Base-by-base conservation (phyloP, 805 yeast species). In the Metschnikowia reukaufii region DNA sequence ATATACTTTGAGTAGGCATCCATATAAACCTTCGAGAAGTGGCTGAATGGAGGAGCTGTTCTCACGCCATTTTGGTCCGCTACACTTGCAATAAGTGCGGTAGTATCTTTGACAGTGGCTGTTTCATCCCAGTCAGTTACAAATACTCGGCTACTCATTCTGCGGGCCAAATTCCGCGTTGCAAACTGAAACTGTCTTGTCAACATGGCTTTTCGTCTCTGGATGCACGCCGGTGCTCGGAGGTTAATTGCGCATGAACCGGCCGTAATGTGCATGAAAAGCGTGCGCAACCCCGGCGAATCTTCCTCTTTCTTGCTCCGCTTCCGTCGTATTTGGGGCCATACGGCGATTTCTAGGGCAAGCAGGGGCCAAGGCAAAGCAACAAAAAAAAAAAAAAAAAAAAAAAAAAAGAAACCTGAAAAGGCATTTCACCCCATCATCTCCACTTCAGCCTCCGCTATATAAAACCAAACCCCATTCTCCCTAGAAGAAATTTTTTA, bases 51-150 rank as follows among this genome's bases (percentile, higher is more conserved):
- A 7, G 75, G 71, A 36, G 66, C 63, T 2, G 27, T 30, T n/a
- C 21, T 17, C 13, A 32, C 13, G 35, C 10, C 37, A 12, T 30
- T n/a, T 40, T 34, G 37, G 37, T 18, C 10, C 43, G 77, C 77
- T 0, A 82, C 78, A 2, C 71, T 63, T 12, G 82, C 79, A n/a
- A 81, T 66, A 4, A 78, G 56, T 20, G 60, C 60, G 23, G 83
- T 74, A 0, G 89, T 82, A 60, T 83, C 88, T 25, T 62, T 57
- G 5, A 56, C 52, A 0, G 88, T 81, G 21, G 81, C 70, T 0
- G 88, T 83, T 36, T 82, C 88, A 58, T 83, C 89, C 83, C 86
- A 83, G 54, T 83, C 89, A 3, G 77, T 62, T 1, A 82, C 68
- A 9, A 82, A 51, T 13, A 52, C 44, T 4, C 48, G 41, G 20